These are phyloP conservation scores for Rhodotorula sp. DNA, from an alignment of 1,284 basidiomycete species.

Conservation along the genomic window DNA sequence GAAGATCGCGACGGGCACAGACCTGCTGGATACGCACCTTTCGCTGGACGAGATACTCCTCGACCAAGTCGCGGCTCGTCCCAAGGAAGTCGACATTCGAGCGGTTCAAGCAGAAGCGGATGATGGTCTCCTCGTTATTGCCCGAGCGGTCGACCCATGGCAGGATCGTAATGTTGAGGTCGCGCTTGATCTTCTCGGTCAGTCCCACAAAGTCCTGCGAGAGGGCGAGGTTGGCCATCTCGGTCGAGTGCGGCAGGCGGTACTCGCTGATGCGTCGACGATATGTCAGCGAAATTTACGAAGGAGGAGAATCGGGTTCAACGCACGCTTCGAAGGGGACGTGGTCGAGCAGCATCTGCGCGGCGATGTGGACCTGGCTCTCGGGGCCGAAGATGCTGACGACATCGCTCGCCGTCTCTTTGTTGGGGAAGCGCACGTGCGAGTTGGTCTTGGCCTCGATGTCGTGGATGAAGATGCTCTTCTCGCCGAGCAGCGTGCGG, in stretches of 20 bases:
- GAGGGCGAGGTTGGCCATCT: slow-evolving; percentile 66
- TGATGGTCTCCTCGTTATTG: slow-evolving; percentile 71
- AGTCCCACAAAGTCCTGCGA: slow-evolving; percentile 80
- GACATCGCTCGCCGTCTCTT: slow-evolving; percentile 86
- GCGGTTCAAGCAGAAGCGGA: slow-evolving; percentile 92
- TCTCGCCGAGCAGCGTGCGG: slow-evolving; percentile 90
- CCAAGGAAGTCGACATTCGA: slow-evolving; percentile 90
- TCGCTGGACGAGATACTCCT: slow-evolving; percentile 83
- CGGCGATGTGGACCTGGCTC: slow-evolving; percentile 93
- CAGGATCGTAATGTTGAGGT: slow-evolving; percentile 82
- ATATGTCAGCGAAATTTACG: background rate
- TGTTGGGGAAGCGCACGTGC: slow-evolving; percentile 89
- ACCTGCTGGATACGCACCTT: too few species aligned
- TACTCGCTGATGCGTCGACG: too few species aligned
- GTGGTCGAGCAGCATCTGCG: slow-evolving; percentile 84
- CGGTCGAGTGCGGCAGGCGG: slow-evolving; percentile 73
- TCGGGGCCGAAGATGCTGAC: slow-evolving; percentile 95
- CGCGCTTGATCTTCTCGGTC: slow-evolving; percentile 85
- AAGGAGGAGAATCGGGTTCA: background rate
- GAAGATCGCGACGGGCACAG: too few species aligned
- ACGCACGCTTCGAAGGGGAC: slow-evolving; percentile 85
- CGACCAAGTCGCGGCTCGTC: slow-evolving; percentile 85
- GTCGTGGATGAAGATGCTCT: slow-evolving; percentile 94
- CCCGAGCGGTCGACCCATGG: slow-evolving; percentile 49
- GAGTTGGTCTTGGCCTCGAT: slow-evolving; percentile 97